Percentiles rank a stretch among this genome's conserved stretches.
Conservation (phyloP, 2,329 filamentous ascomycete genomes). For the Scedosporium boydii region DNA sequence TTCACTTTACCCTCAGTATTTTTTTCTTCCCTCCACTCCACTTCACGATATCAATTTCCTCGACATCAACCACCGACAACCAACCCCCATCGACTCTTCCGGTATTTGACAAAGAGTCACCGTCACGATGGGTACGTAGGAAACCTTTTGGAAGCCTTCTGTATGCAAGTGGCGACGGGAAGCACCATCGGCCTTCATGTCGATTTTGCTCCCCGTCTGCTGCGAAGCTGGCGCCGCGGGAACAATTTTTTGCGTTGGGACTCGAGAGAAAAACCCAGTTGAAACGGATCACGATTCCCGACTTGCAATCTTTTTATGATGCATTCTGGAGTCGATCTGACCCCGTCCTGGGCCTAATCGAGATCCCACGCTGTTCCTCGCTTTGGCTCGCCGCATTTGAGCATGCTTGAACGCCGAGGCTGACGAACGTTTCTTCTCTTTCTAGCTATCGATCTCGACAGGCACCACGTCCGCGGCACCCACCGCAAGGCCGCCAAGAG, state of each 20-base stretch:
- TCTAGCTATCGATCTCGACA: constrained; percentile 64
- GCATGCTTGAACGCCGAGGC: constrained; percentile 44
- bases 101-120: constrained; percentile 19
- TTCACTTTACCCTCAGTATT: constrained; percentile 1
- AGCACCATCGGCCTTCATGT: not conserved
- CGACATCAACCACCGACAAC: constrained; percentile 17
- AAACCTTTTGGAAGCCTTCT: constrained; percentile 16
- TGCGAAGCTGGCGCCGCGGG: constrained; percentile 10
- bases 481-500: constrained; percentile 96
- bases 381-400: constrained; percentile 31
- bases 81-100: constrained; percentile 20
- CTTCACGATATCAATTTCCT: constrained; percentile 14
- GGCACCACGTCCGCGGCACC: constrained; percentile 58
- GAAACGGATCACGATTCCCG: not conserved
- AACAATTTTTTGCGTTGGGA: constrained; percentile 6
- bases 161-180: constrained; percentile 40
- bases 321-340: not conserved
- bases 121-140: constrained; percentile 55
- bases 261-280: constrained; percentile 7
- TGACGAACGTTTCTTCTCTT: constrained; percentile 23
- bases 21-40: constrained; percentile 11
- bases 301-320: not conserved
- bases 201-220: constrained; percentile 3
- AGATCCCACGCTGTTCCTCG: constrained; percentile 6
- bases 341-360: not conserved